phyloP scores from a whole-genome alignment of 148 eudicot species.

The Fagopyrum esculentum region DNA sequence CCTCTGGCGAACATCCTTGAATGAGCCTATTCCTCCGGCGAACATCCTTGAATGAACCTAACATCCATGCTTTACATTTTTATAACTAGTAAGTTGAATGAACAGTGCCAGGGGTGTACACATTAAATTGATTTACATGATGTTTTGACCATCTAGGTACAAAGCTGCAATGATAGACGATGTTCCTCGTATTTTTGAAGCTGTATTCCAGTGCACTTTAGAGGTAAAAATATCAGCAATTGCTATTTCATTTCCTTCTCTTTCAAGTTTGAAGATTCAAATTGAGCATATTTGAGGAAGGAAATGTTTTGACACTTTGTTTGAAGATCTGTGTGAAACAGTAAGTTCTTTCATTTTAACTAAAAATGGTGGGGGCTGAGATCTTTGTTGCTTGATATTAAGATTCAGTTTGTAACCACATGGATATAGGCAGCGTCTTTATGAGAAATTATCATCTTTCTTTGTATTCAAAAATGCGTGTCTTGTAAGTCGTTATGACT shows the following conservation, averaged over 20 bases:
- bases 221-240: slow-evolving; percentile 41
- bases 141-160: slow-evolving; percentile 35
- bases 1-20: not conserved
- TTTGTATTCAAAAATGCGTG: too few species aligned
- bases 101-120: not conserved
- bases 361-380: not conserved
- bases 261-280: not conserved
- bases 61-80: not conserved
- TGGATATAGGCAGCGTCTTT: not conserved
- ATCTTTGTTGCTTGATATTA: not conserved
- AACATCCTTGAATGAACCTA: not conserved
- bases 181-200: slow-evolving; percentile 90
- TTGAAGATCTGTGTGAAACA: not conserved
- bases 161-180: slow-evolving; percentile 87
- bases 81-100: not conserved
- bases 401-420: not conserved
- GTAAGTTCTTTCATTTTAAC: not conserved
- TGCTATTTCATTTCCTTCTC: not conserved
- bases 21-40: not conserved
- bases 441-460: too few species aligned
- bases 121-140: not conserved
- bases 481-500: slow-evolving; percentile 7
- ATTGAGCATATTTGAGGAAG: not conserved
- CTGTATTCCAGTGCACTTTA: slow-evolving; percentile 88
- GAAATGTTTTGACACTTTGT: not conserved